Base-by-base conservation (phyloP, 176 grass and related monocot genomes). In the Aegilops tauschii region DNA sequence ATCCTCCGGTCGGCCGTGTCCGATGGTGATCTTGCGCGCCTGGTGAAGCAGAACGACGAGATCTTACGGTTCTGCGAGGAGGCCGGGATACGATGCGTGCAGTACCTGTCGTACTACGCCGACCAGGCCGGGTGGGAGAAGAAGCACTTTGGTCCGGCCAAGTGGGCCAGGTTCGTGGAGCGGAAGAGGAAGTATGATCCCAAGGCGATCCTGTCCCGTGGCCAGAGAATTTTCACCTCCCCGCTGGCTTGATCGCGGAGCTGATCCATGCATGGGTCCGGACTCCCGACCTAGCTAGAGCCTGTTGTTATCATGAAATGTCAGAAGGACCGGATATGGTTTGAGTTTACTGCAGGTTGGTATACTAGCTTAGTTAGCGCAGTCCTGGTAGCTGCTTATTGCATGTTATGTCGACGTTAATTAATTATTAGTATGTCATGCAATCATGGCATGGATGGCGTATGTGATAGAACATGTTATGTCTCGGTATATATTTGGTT, bases 61-160 rank as follows among this genome's bases (percentile, higher is more conserved):
- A 87, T 98, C 18, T 1, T 88, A 6, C 69, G 44, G 0, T 95
- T 94, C 83, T 95, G 93, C 84, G 86, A 88, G 12, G 47, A 67
- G 31, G 49, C 75, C 2, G 90, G 88, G 37, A 91, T 95, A 27
- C 21, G 63, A 8, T 89, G 54, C 59, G 84, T 77, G 87, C 86
- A 91, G 82, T 98, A 98, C 84, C 70, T 98, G 71, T 70, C 96
- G 8, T 49, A 82, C 52, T 94, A 95, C 65, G 50, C 83, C 25
- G 87, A 78, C 9, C 84, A 80, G 44, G 52, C 8, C 28, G 93
- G 87, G 4, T 98, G 96, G 96, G 86, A 77, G 84, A 84, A 90
- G 78, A 79, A 81, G 76, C 96, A 98, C 62, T 95, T 95, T 39
- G 92, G 92, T 12, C 27, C 45, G 2, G 3, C 14, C 17, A 94